Conservation (phyloP, 2,329 filamentous ascomycete species). For the Ophiostoma fasciatum region DNA sequence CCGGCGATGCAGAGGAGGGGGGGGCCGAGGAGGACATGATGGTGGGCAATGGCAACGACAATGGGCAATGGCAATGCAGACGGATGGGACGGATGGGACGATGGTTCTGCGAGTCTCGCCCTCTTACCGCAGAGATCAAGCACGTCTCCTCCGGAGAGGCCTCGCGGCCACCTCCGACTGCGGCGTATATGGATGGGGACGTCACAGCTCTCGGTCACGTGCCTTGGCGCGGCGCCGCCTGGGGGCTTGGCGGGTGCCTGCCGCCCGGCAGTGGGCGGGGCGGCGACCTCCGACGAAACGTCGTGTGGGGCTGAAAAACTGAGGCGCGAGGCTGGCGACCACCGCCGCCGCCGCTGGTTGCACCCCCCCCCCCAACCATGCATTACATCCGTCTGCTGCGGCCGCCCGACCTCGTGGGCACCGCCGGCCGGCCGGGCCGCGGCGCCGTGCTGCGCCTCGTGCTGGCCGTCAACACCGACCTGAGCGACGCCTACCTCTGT, state of each 20-base stretch:
- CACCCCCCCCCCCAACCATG: too few species aligned
- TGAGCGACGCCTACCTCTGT: conserved; percentile 39
- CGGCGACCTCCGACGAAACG: conserved; percentile 6
- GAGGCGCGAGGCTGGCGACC: neutral
- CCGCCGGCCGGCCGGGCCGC: conserved; percentile 2
- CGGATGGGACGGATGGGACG: too few species aligned
- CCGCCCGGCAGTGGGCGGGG: neutral
- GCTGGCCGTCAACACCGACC: conserved; percentile 41
- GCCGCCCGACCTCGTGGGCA: conserved; percentile 25
- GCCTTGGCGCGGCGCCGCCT: too few species aligned
- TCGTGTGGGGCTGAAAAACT: neutral
- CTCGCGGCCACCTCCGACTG: too few species aligned
- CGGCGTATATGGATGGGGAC: too few species aligned
- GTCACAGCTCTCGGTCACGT: too few species aligned
- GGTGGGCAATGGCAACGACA: neutral
- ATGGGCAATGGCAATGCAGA: too few species aligned
- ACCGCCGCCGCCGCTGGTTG: too few species aligned
- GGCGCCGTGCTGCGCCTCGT: conserved; percentile 21
- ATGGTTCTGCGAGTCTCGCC: too few species aligned
- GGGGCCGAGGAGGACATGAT: neutral
- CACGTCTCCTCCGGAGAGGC: too few species aligned
- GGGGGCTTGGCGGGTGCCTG: too few species aligned
- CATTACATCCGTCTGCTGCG: conserved; percentile 43
- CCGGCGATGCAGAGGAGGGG: conserved; percentile 10
- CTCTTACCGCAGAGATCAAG: too few species aligned